Base-by-base conservation (phyloP, 2,329 filamentous ascomycete genomes). In the Aureobasidium subglaciale region DNA sequence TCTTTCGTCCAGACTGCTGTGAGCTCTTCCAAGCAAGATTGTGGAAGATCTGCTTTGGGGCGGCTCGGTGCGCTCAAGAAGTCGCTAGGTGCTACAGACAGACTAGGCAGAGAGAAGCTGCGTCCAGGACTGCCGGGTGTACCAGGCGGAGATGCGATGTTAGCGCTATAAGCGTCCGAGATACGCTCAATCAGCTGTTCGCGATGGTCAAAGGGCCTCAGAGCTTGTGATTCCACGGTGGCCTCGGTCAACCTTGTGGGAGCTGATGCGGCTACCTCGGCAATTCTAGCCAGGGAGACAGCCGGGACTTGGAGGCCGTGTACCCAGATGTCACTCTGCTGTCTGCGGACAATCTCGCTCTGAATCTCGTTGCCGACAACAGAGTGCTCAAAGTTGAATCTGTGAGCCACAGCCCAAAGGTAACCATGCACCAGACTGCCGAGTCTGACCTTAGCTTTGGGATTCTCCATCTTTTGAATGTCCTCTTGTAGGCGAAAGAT, bases 391-490 rank as follows among this genome's bases (percentile, higher is more conserved):
- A 95, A 85, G 42, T 88, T 81, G 59, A 96, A 91, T 55, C 82
- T 85, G 57, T 91, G 85, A 4, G 81, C 84, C 59, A 96, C 67
- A 0, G 83, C 81, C 86, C 88, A 92, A 57, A 96, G 84, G 69
- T 96, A 96, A 8, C 90, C 91, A 65, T 95, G 88, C 49, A 92
- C 88, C 56, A 97, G 74, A 65, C 87, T 90, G 27, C 88, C 90
- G 40, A 95, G 76, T 40, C 88, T 86, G 35, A 95, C 81, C 66
- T 92, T 93, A 27, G 85, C 80, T 38, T 82, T 69, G 0, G 86
- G 83, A 22, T 80, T 79, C 43, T 85, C 82, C 3, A 84, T 76
- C 7, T 81, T 79, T 55, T 82, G 78, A 29, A 93, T 87, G 60
- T 93, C 89, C 64, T 95, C 89, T 68, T 96, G 91, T 1, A 97